Base-by-base conservation (phyloP, 23 red algal species). In the Cyanidium caldarium region DNA sequence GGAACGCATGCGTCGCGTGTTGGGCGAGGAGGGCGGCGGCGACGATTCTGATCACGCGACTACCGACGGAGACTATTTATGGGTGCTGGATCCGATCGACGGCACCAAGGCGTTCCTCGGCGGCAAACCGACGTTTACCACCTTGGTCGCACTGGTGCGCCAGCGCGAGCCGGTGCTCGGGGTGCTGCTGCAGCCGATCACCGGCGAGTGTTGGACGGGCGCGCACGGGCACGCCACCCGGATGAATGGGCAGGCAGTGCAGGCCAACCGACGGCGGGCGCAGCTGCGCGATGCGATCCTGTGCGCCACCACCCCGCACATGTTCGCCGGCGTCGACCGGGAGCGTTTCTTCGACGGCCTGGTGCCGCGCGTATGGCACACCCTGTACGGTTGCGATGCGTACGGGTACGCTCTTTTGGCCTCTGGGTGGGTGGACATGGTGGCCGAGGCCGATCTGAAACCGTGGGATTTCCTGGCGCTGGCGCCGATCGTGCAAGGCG, bases 391-490 rank as follows among this genome's bases (percentile, higher is more conserved):
- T 19, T 68, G 66, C 43, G 90, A 95, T 58, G 84, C 83, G 31
- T 95, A 95, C 61, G 90, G 74, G 38, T 95, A 95, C 69, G 90
- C 82, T n/a, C 61, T 95, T 33, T 73, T 95, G 0, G 90, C 90
- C 17, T 76, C 76, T 1, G 90, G 90, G 3, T 77, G 42, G 43
- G 68, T 73, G 14, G 80, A 95, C 45, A 46, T 87, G 25, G 80
- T 95, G 13, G 80, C 81, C 17, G 90, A 95, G 65, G 90, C 90
- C 15, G 90, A 95, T 46, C 42, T 95, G 1, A 95, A 95, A 68
- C 78, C 77, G 29, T 95, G 90, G 90, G 90, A 95, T 46, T 95
- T 65, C 37, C 58, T 85, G 46, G 82, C 90, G 13, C 57, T 95
- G 40, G 75, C 79, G 7, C 90, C 90, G 10, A 65, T 95, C 65